These are phyloP conservation scores for Eimeria tenella DNA, from an alignment of 169 alveolate genomes.

Conservation along the genomic window DNA sequence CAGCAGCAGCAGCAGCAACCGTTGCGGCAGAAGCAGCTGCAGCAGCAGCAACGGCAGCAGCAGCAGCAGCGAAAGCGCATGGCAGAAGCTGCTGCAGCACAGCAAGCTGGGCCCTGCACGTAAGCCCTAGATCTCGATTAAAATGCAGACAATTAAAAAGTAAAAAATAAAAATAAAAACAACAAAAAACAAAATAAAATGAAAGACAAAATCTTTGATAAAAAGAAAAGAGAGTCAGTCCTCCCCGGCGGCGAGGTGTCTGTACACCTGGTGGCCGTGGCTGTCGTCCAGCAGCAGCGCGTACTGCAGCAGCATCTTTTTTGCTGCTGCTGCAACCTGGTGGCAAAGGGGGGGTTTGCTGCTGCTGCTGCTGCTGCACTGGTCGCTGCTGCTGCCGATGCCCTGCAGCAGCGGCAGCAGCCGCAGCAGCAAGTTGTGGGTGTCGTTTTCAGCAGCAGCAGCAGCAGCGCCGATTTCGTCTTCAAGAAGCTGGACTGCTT, in stretches of 20 bases:
- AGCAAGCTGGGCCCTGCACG: too few species aligned
- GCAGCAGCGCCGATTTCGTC: conserved; percentile 38
- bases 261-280: conserved; percentile 58
- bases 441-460: conserved; percentile 25
- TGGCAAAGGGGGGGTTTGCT: conserved; percentile 25
- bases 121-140: too few species aligned
- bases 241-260: conserved; percentile 47
- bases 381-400: conserved; percentile 55
- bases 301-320: conserved; percentile 63
- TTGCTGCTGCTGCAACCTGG: conserved; percentile 59
- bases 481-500: conserved; percentile 33
- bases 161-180: too few species aligned
- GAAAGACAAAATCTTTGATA: not conserved
- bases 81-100: too few species aligned
- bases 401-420: conserved; percentile 53
- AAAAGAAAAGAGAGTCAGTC: not conserved
- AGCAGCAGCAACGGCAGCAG: too few species aligned
- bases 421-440: conserved; percentile 13
- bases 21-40: too few species aligned
- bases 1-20: too few species aligned
- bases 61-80: too few species aligned
- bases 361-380: conserved; percentile 44
- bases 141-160: too few species aligned
- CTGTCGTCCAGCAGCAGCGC: conserved; percentile 52
- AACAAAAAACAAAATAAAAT: too few species aligned